Conservation (phyloP, 1,284 basidiomycete species). For the Pseudozyma thailandica region DNA sequence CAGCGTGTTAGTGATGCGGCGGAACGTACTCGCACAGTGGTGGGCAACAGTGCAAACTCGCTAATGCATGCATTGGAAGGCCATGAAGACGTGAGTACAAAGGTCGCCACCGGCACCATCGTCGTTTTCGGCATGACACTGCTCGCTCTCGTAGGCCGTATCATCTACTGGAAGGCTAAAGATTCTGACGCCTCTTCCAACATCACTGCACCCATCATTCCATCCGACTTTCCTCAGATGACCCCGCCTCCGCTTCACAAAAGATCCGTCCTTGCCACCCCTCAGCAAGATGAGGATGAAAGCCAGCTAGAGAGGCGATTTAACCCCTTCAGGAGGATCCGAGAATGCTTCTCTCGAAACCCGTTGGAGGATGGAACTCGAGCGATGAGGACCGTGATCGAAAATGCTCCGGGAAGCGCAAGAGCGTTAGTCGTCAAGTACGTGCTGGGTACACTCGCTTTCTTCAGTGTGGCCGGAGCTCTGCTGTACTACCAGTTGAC, state of each 20-base stretch:
- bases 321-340: not conserved
- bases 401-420: not conserved
- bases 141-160: not conserved
- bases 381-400: not conserved
- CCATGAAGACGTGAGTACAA: not conserved
- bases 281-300: not conserved
- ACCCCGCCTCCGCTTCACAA: not conserved
- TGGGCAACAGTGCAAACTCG: not conserved
- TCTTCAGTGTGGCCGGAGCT: not conserved
- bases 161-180: slow-evolving; percentile 1
- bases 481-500: slow-evolving; percentile 4
- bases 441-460: not conserved
- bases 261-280: not conserved
- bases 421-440: slow-evolving; percentile 4
- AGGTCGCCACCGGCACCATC: not conserved
- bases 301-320: slow-evolving; percentile 11
- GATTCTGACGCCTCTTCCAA: not conserved
- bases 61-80: not conserved
- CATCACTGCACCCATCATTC: not conserved
- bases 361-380: not conserved
- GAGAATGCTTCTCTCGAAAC: not conserved
- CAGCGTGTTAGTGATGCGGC: not conserved
- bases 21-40: not conserved
- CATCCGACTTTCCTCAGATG: not conserved
- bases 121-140: not conserved